phyloP scores from a whole-genome alignment of 352 stramenopile genomes.

The Phytophthora aleatoria region DNA sequence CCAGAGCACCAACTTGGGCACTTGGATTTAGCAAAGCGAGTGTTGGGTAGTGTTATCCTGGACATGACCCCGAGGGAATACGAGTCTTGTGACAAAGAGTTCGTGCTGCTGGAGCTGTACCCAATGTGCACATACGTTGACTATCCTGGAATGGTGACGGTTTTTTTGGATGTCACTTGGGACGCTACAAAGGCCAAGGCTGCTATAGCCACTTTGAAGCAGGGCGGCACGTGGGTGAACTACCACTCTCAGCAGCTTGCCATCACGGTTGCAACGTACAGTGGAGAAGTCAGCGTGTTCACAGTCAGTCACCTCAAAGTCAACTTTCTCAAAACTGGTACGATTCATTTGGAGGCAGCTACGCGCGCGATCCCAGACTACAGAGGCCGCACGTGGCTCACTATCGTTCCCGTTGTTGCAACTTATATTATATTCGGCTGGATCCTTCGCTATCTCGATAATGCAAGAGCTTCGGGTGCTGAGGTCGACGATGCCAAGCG shows the following conservation, averaged over 20 bases:
- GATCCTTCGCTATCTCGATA: conserved; percentile 6
- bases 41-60: no score
- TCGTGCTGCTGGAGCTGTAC: conserved; percentile 11
- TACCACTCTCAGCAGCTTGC: conserved; percentile 30
- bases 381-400: not conserved
- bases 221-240: conserved; percentile 31
- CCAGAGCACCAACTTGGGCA: no score
- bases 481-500: not conserved
- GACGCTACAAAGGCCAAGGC: conserved; percentile 17
- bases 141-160: not conserved
- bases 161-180: conserved; percentile 27
- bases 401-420: conserved; percentile 5
- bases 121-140: conserved; percentile 15
- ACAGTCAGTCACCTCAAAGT: conserved; percentile 31
- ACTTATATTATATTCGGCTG: conserved; percentile 2
- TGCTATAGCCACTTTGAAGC: conserved; percentile 18
- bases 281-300: conserved; percentile 39
- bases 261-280: conserved; percentile 41
- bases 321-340: conserved; percentile 32
- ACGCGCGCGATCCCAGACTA: conserved; percentile 17
- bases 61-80: no score
- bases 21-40: no score
- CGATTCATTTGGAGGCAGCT: conserved; percentile 15
- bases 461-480: not conserved
- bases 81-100: not conserved